phyloP scores from a whole-genome alignment of 768 basidiomycete species.

The Suillus tomentosus region DNA sequence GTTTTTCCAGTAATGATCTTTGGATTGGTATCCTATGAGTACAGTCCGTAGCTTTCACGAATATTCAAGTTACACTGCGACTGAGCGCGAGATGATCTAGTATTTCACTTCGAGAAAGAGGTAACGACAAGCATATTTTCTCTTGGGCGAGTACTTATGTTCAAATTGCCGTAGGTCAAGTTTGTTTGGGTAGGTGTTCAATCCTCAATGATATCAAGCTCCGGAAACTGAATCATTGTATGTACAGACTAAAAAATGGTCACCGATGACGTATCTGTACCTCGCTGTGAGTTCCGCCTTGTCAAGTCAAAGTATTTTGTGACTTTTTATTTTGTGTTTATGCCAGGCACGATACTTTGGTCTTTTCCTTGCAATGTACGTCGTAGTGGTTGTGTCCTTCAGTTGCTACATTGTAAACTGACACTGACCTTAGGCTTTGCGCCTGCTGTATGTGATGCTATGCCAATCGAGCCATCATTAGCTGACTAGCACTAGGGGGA shows the following conservation, averaged over 20 bases:
- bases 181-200: slow-evolving; percentile 1
- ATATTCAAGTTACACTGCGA: neutral
- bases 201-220: neutral
- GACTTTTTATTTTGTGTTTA: neutral
- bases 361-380: slow-evolving; percentile 1
- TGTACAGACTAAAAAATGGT: neutral
- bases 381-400: neutral
- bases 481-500: slow-evolving; percentile 4
- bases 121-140: neutral
- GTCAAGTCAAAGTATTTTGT: neutral
- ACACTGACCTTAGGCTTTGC: neutral
- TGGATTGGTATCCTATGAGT: neutral
- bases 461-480: neutral
- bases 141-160: neutral
- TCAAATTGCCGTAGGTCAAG: neutral
- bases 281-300: neutral
- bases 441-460: neutral
- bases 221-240: neutral
- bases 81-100: neutral
- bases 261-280: slow-evolving; percentile 2
- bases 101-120: slow-evolving; percentile 6
- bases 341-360: neutral
- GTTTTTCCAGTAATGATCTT: neutral
- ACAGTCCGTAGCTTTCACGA: slow-evolving; percentile 4
- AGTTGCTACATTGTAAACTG: neutral